A percentile compares a stretch with the other conserved stretches of the same genome.
phyloP scores from a whole-genome alignment of 768 basidiomycete species.

The Rhizopogon rudus region DNA sequence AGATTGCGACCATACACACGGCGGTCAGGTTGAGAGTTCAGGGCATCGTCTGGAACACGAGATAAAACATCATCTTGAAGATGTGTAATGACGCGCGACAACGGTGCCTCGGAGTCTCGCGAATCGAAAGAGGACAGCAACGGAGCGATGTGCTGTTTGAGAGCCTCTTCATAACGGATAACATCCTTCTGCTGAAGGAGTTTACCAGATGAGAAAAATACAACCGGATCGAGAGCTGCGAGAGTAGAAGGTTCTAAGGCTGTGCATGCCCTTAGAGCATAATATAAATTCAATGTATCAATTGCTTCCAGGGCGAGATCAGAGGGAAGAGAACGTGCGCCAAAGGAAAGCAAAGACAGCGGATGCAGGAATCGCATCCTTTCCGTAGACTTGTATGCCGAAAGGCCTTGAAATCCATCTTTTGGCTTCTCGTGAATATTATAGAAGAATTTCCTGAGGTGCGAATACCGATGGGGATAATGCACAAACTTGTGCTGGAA shows the following conservation, averaged over 20 bases:
- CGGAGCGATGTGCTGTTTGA: constrained; percentile 40
- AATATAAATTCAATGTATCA: constrained; percentile 51
- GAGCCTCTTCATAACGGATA: constrained; percentile 47
- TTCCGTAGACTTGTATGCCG: constrained; percentile 30
- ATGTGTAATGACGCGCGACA: constrained; percentile 33
- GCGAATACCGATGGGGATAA: constrained; percentile 68
- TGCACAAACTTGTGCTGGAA: constrained; percentile 56
- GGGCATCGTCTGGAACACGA: constrained; percentile 11
- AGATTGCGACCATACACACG: constrained; percentile 37
- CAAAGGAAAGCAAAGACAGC: constrained; percentile 52
- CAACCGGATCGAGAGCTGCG: constrained; percentile 34
- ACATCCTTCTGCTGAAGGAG: constrained; percentile 58
- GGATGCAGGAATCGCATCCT: constrained; percentile 60
- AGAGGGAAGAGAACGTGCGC: constrained; percentile 43
- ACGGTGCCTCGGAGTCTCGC: constrained; percentile 24
- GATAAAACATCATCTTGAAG: constrained; percentile 36
- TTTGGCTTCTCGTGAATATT: constrained; percentile 21
- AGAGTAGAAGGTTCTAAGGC: constrained; percentile 19
- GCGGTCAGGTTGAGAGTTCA: constrained; percentile 30
- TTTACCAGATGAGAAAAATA: constrained; percentile 37
- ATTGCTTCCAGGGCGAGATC: constrained; percentile 61
- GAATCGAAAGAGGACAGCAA: constrained; percentile 35
- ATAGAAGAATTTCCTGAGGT: constrained; percentile 66
- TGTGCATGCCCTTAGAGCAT: constrained; percentile 29
- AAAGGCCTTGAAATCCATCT: constrained; percentile 31